Conservation (phyloP, 2,329 filamentous ascomycete genomes). For the Didymella segeticola region DNA sequence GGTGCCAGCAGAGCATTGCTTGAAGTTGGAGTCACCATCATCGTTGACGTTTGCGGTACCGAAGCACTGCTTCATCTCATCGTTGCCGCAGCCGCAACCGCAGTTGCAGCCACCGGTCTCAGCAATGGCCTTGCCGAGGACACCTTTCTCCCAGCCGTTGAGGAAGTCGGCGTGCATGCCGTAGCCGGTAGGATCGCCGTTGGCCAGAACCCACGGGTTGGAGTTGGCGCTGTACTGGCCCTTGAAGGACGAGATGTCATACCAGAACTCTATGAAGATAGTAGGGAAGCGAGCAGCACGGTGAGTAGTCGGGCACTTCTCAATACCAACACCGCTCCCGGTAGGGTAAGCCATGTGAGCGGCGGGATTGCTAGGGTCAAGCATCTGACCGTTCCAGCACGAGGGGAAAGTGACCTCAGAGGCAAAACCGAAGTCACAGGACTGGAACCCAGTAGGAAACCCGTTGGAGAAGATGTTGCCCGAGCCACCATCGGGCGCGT, state of each 20-base stretch:
- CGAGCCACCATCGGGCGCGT: conserved; percentile 30
- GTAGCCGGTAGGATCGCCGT: conserved; percentile 48
- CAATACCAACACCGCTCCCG: conserved; percentile 34
- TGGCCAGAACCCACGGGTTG: conserved; percentile 45
- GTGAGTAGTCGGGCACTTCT: conserved; percentile 43
- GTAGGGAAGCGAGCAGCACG: conserved; percentile 44
- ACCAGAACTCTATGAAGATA: conserved; percentile 52
- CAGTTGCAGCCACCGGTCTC: conserved; percentile 46
- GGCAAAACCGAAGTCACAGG: conserved; percentile 46
- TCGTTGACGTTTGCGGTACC: conserved; percentile 45
- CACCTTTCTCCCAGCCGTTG: conserved; percentile 48
- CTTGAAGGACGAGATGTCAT: conserved; percentile 44
- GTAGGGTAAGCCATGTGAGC: conserved; percentile 52
- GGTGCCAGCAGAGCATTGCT: conserved; percentile 34
- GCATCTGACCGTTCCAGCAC: conserved; percentile 47
- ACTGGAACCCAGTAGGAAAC: conserved; percentile 48
- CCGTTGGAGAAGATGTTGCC: conserved; percentile 37
- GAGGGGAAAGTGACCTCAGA: conserved; percentile 46
- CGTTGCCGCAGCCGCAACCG: conserved; percentile 45
- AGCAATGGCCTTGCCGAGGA: conserved; percentile 45
- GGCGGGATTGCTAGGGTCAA: conserved; percentile 40
- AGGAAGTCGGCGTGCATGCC: conserved; percentile 49
- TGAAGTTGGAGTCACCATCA: conserved; percentile 35
- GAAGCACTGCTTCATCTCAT: conserved; percentile 48
- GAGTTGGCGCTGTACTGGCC: conserved; percentile 39